Evolutionary conservation across 2,329 filamentous ascomycete species (phyloP), one percentile per base, ranked within the genome.

Genomic region (Epichloe typhina): DNA sequence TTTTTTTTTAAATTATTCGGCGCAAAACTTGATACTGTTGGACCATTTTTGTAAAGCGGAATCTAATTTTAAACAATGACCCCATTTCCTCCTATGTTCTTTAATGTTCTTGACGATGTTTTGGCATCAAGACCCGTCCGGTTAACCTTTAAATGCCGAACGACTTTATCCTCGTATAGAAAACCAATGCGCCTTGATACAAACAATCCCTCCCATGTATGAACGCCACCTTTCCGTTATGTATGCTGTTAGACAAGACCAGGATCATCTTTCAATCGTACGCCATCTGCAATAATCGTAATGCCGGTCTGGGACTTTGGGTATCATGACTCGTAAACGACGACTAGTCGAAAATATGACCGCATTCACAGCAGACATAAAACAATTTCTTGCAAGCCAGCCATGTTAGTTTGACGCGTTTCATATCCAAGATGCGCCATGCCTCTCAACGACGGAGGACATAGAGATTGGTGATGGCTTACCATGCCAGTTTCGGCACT

Each of bases 401-500:
- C 19, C 46, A 26, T 17, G 50, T 57, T 50, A 57, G 56, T 48
- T 44, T 46, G 45, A 21, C 42, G 46, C n/a, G n/a, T 31, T 43
- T 44, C 46, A 40, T 43, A 37, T 36, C n/a, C 40, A 21, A 37
- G 7, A 21, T 12, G 9, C 33, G 38, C 31, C 36, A 52, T 19
- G 44, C 12, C n/a, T 15, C 33, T 13, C 5, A 5, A 19, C 26
- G n/a, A 23, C 26, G n/a, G n/a, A 47, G 8, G n/a, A 42, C 26
- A 39, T 7, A 15, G 35, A 38, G 36, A 31, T 12, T 7, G 21
- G 26, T 21, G 46, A 49, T 13, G 19, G 46, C 86, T 76, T 70
- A 97, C 93, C 93, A 98, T 98, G 72, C 93, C 93, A 43, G 93
- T 98, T 69, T 97, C 90, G 46, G 88, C 88, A 59, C 86, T 95